Evolutionary conservation across 768 basidiomycete species (phyloP).

Genomic region (Lenzites betulinus): DNA sequence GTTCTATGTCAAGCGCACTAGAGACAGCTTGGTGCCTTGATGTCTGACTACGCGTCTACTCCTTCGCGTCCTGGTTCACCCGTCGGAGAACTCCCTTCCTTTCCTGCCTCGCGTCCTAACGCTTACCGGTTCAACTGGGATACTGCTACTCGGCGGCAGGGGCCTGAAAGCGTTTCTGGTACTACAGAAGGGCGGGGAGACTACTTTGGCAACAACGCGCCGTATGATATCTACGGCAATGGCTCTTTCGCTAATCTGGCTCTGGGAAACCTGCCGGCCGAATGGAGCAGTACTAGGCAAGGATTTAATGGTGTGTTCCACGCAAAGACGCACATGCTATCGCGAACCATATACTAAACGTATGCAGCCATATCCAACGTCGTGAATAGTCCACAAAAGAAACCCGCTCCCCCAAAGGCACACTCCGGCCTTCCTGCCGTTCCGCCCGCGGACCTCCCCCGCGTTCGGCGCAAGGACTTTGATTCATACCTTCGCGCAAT

Average conservation of each 20-base stretch:
- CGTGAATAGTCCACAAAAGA: slow-evolving; percentile 86
- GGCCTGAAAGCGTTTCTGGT: slow-evolving; percentile 73
- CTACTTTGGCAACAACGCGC: slow-evolving; percentile 48
- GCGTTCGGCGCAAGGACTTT: slow-evolving; percentile 81
- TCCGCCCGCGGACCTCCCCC: slow-evolving; percentile 73
- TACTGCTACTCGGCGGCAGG: slow-evolving; percentile 48
- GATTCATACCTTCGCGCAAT: slow-evolving; percentile 78
- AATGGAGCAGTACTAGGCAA: slow-evolving; percentile 81
- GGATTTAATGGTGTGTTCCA: slow-evolving; percentile 81
- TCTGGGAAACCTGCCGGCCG: slow-evolving; percentile 51
- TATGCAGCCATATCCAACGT: slow-evolving; percentile 87
- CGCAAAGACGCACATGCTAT: neutral
- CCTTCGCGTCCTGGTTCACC: slow-evolving; percentile 63
- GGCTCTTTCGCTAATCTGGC: slow-evolving; percentile 51
- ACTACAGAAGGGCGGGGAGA: slow-evolving; percentile 70
- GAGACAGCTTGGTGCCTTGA: neutral
- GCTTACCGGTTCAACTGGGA: slow-evolving; percentile 78
- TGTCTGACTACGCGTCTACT: slow-evolving; percentile 49
- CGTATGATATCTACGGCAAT: slow-evolving; percentile 45
- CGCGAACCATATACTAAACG: slow-evolving; percentile 11
- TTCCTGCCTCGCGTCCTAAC: slow-evolving; percentile 49
- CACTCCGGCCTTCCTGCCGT: slow-evolving; percentile 78
- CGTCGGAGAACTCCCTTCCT: slow-evolving; percentile 44
- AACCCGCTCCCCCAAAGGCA: slow-evolving; percentile 83
- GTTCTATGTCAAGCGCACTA: neutral